A percentile compares a stretch with the other conserved stretches of the same genome.
These are phyloP conservation scores for Aspergillus olivimuriae DNA, from an alignment of 495 filamentous ascomycete species.

Conservation along the genomic window DNA sequence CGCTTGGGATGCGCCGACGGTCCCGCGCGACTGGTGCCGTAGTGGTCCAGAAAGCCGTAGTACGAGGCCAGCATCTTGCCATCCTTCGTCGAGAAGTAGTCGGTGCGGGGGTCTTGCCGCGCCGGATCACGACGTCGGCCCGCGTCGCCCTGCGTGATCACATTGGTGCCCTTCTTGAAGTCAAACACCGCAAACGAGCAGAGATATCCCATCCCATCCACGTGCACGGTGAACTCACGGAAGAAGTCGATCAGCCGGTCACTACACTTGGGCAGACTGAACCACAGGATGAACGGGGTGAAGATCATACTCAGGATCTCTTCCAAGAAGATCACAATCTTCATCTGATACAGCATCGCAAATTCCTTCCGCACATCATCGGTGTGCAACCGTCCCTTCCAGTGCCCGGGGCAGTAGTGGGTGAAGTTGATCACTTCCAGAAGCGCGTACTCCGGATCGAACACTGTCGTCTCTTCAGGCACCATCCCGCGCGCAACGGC, in stretches of 20 bases:
- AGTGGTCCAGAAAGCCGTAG: conserved; percentile 87
- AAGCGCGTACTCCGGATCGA: conserved; percentile 86
- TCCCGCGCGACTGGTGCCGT: conserved; percentile 57
- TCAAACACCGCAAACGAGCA: conserved; percentile 98
- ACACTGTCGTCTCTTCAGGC: conserved; percentile 81
- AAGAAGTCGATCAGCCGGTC: conserved; percentile 97
- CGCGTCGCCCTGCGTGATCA: conserved; percentile 35
- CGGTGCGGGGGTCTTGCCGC: conserved; percentile 64
- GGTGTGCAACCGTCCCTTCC: conserved; percentile 83
- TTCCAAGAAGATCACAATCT: conserved; percentile 83
- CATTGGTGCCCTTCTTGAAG: conserved; percentile 76
- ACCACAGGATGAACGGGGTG: conserved; percentile 84
- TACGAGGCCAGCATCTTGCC: conserved; percentile 96
- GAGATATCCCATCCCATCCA: conserved; percentile 91
- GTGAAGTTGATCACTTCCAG: conserved; percentile 85
- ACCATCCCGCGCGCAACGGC: conserved; percentile 70
- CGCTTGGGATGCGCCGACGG: conserved; percentile 42
- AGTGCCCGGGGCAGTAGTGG: conserved; percentile 80
- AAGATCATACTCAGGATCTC: conserved; percentile 89
- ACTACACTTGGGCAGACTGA: conserved; percentile 79
- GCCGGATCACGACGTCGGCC: conserved; percentile 21
- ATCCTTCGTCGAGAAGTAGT: conserved; percentile 92
- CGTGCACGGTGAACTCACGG: conserved; percentile 92
- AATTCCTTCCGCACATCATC: conserved; percentile 83
- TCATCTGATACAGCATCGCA: conserved; percentile 78